Percentiles rank a stretch among this genome's conserved stretches.
Conservation (phyloP, 805 yeast genomes). For the Saccharomycopsis sp. region DNA sequence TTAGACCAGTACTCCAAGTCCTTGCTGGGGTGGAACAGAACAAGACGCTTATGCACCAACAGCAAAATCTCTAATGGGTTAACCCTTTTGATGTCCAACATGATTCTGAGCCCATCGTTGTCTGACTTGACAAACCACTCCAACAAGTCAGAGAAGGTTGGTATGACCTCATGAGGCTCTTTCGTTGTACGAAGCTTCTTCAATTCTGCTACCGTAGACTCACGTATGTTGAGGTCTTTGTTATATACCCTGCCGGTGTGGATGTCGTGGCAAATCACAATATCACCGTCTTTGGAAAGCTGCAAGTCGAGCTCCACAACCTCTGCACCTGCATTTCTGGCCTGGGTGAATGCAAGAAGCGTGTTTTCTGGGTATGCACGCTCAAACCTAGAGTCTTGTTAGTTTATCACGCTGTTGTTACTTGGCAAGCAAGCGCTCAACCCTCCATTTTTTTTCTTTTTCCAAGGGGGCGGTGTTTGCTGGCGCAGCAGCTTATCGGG, state of each 20-base stretch:
- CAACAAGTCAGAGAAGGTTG: conserved; percentile 28
- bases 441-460: neutral
- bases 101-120: conserved; percentile 54
- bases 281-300: conserved; percentile 28
- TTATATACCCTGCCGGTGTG: conserved; percentile 30
- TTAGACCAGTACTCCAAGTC: conserved; percentile 28
- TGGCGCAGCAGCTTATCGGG: no score
- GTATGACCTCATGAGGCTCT: conserved; percentile 31
- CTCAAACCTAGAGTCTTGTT: neutral
- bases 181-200: conserved; percentile 26
- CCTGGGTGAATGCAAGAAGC: conserved; percentile 31
- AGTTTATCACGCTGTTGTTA: conserved; percentile 11
- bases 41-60: conserved; percentile 25
- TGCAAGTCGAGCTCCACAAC: conserved; percentile 35
- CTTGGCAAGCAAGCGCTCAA: neutral
- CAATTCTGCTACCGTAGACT: conserved; percentile 26
- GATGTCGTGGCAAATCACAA: conserved; percentile 33
- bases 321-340: conserved; percentile 29
- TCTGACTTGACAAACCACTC: conserved; percentile 40
- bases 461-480: neutral
- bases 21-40: conserved; percentile 9
- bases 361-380: conserved; percentile 32
- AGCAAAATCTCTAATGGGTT: conserved; percentile 39
- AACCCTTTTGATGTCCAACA: conserved; percentile 54
- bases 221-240: conserved; percentile 25